Evolutionary conservation across 805 yeast species (phyloP).

Genomic region (Lipomyces lipofer): DNA sequence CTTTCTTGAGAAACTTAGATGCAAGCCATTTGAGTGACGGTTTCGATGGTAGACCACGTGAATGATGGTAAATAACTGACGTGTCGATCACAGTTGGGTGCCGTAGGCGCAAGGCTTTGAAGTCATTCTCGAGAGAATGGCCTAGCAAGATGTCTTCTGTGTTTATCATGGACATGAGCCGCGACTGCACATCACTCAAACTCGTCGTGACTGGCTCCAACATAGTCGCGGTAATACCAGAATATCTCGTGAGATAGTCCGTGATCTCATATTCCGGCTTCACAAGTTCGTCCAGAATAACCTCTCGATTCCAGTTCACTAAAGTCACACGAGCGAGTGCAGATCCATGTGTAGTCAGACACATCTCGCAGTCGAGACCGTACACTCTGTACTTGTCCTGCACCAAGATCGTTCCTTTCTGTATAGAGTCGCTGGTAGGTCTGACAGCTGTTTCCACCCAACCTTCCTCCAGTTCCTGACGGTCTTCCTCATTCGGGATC

Average conservation of each 20-base stretch:
- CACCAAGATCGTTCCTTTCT: slow-evolving; percentile 5
- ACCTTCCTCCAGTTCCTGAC: slow-evolving; percentile 35
- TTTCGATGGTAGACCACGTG: slow-evolving; percentile 77
- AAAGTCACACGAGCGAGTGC: slow-evolving; percentile 79
- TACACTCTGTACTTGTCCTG: slow-evolving; percentile 43
- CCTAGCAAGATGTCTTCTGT: slow-evolving; percentile 73
- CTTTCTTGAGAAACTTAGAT: slow-evolving; percentile 51
- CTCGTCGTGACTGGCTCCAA: slow-evolving; percentile 64
- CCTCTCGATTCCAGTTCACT: slow-evolving; percentile 47
- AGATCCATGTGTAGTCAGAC: slow-evolving; percentile 59
- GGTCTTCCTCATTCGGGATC: slow-evolving; percentile 3
- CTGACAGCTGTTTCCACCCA: slow-evolving; percentile 59
- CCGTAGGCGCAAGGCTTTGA: slow-evolving; percentile 64
- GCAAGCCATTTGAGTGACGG: slow-evolving; percentile 78
- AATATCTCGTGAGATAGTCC: slow-evolving; percentile 79
- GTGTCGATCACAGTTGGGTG: slow-evolving; percentile 84
- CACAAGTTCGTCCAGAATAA: slow-evolving; percentile 71
- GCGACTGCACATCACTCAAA: slow-evolving; percentile 63
- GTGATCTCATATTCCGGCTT: slow-evolving; percentile 72
- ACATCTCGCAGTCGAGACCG: slow-evolving; percentile 95
- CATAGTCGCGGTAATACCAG: slow-evolving; percentile 80
- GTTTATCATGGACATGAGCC: slow-evolving; percentile 51
- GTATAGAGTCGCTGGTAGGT: slow-evolving; percentile 41
- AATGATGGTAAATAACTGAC: slow-evolving; percentile 67
- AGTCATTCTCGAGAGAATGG: slow-evolving; percentile 85